phyloP scores from a whole-genome alignment of 2,329 filamentous ascomycete species.

The Phyllosticta citriasiana region DNA sequence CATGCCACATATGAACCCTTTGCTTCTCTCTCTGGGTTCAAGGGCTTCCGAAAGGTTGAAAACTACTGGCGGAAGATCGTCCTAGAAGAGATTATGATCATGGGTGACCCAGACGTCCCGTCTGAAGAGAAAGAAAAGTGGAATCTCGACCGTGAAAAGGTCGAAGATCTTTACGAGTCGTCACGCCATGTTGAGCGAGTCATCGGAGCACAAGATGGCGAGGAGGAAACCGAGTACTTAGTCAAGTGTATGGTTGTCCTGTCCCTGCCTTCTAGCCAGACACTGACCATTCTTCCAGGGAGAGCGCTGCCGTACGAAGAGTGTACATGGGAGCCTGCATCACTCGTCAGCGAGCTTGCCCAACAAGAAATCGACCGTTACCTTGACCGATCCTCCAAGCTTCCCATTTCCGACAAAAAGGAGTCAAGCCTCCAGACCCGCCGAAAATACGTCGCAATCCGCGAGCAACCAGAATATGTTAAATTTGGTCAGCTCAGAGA shows the following conservation, averaged over 20 bases:
- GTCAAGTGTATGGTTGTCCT: constrained; percentile 62
- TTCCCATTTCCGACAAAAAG: constrained; percentile 67
- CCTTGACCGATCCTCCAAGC: constrained; percentile 70
- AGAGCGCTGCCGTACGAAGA: constrained; percentile 87
- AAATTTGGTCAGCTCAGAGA: constrained; percentile 74
- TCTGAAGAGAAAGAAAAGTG: constrained; percentile 88
- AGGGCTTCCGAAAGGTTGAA: constrained; percentile 79
- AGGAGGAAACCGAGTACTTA: constrained; percentile 76
- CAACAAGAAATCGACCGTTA: constrained; percentile 89
- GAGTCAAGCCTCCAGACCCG: constrained; percentile 70
- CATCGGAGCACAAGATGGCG: constrained; percentile 71
- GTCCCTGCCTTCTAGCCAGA: constrained; percentile 11
- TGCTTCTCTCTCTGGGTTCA: constrained; percentile 62
- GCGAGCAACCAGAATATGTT: constrained; percentile 78
- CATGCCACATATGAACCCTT: constrained; percentile 92
- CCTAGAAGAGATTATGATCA: constrained; percentile 65
- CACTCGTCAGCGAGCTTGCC: constrained; percentile 65
- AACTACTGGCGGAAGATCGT: constrained; percentile 88
- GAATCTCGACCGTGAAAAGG: constrained; percentile 86
- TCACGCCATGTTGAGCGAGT: constrained; percentile 89
- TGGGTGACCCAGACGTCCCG: constrained; percentile 58
- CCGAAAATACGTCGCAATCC: constrained; percentile 43
- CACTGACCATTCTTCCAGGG: constrained; percentile 33
- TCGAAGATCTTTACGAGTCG: constrained; percentile 78
- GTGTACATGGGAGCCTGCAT: constrained; percentile 83